Evolutionary conservation across 208 protist species (phyloP).

Genomic region (Leishmania arabica): DNA sequence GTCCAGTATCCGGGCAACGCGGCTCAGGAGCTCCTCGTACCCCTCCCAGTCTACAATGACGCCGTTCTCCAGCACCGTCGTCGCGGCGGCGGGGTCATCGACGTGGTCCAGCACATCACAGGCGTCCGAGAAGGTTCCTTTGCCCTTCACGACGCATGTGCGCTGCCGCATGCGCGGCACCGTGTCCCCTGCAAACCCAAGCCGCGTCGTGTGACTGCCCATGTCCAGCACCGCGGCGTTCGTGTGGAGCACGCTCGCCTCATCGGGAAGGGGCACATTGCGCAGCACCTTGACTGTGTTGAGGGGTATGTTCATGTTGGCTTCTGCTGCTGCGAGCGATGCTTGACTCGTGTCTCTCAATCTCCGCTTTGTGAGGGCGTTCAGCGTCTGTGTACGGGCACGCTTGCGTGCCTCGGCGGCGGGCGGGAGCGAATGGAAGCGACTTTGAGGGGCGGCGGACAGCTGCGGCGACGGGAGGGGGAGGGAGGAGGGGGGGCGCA

Average conservation of each 20-base stretch:
- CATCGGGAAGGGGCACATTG: conserved; percentile 88
- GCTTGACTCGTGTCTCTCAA: background rate
- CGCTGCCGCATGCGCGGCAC: conserved; percentile 76
- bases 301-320: conserved; percentile 76
- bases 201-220: conserved; percentile 78
- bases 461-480: background rate
- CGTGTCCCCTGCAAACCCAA: conserved; percentile 90
- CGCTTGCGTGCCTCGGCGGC: background rate
- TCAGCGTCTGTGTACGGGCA: background rate
- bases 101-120: conserved; percentile 34
- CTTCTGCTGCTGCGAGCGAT: background rate
- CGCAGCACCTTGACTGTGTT: conserved; percentile 88
- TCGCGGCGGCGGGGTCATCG: conserved; percentile 19
- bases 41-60: conserved; percentile 82
- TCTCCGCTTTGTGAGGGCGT: background rate
- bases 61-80: conserved; percentile 55
- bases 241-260: conserved; percentile 74
- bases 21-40: conserved; percentile 82
- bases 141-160: conserved; percentile 54
- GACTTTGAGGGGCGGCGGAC: background rate
- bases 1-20: conserved; percentile 71
- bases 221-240: conserved; percentile 88
- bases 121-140: conserved; percentile 52
- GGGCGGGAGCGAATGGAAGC: background rate
- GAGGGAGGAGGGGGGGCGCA: background rate